phyloP scores from a whole-genome alignment of 2,329 filamentous ascomycete species.

The Dendryphion nanum region DNA sequence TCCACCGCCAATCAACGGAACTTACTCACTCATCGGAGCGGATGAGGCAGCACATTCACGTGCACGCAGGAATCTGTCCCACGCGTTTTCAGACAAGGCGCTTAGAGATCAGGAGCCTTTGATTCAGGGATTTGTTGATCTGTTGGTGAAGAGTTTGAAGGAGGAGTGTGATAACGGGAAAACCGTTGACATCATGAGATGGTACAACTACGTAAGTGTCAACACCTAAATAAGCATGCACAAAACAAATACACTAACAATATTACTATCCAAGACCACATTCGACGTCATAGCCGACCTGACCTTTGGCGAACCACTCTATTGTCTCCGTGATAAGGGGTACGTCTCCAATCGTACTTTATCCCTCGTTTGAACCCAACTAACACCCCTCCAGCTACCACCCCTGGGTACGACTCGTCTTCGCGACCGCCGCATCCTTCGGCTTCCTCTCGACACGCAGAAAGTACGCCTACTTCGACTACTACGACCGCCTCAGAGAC shows the following conservation, averaged over 20 bases:
- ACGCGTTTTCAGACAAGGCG: slow-evolving; percentile 45
- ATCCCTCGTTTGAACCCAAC: background rate
- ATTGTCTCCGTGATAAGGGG: slow-evolving; percentile 26
- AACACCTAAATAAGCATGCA: too few relatives aligned
- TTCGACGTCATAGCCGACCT: slow-evolving; percentile 34
- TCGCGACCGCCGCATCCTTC: slow-evolving; percentile 8
- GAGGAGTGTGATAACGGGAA: slow-evolving; percentile 14
- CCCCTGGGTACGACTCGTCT: slow-evolving; percentile 27
- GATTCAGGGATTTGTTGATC: slow-evolving; percentile 40
- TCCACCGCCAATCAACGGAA: slow-evolving; percentile 26
- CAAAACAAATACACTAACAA: too few relatives aligned
- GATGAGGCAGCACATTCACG: slow-evolving; percentile 33
- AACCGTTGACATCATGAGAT: slow-evolving; percentile 25
- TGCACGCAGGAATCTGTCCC: slow-evolving; percentile 37
- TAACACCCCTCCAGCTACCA: slow-evolving; percentile 15
- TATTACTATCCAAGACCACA: too few relatives aligned
- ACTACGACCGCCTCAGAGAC: slow-evolving; percentile 11
- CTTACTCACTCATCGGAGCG: slow-evolving; percentile 22
- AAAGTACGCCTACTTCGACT: slow-evolving; percentile 17
- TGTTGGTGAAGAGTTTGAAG: slow-evolving; percentile 36
- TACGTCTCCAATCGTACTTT: slow-evolving; percentile 1
- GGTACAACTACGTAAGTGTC: slow-evolving; percentile 30
- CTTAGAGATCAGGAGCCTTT: slow-evolving; percentile 42
- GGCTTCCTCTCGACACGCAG: slow-evolving; percentile 13
- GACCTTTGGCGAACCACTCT: slow-evolving; percentile 29